Base-by-base conservation (phyloP, 371 early-diverging fungal species). In the Dichotomocladium elegans region DNA sequence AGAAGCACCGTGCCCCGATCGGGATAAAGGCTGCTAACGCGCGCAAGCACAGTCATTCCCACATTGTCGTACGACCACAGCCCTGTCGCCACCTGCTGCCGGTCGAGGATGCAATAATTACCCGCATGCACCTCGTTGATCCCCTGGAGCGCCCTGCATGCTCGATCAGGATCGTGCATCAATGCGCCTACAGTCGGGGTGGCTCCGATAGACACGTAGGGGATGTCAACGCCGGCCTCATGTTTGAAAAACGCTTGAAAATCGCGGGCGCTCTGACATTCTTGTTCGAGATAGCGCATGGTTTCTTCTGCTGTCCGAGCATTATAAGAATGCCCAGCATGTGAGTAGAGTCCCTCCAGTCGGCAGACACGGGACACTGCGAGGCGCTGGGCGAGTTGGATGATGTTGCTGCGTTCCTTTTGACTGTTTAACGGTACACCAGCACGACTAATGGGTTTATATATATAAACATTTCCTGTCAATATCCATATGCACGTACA, bases 71-170 rank as follows among this genome's bases (percentile, higher is more conserved):
- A 47, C 3, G 19, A 49, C 24, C 61, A 52, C 14, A 72, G 46
- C 0, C 63, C 61, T 2, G 76, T 76, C 3, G 68, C 63, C 17
- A 67, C 57, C 48, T 76, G 76, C 34, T 76, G 76, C 37, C 68
- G 63, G 33, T 76, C 76, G 17, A 70, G 29, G 8, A 72, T 53
- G 0, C 65, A 53, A 35, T 56, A 76, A 1, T 67, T 68, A 25
- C 76, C 76, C 8, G 72, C 72, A 47, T 76, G 76, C 2, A 76
- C 54, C 46, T 76, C 76, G 41, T 49, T 52, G 45, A 76, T 69
- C 0, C 68, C 76, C 6, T 65, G 46, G 6, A 72, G 24, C 7
- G 60, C 51, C 1, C 53, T 17, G 19, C 43, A 48, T 34, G 61
- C 57, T 4, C 41, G 29, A 10, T 48, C 60, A 6, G 41, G 11